Evolutionary conservation across 495 filamentous ascomycete species (phyloP), one percentile per base, ranked within the genome.

Genomic region (Trichoderma gamsii): DNA sequence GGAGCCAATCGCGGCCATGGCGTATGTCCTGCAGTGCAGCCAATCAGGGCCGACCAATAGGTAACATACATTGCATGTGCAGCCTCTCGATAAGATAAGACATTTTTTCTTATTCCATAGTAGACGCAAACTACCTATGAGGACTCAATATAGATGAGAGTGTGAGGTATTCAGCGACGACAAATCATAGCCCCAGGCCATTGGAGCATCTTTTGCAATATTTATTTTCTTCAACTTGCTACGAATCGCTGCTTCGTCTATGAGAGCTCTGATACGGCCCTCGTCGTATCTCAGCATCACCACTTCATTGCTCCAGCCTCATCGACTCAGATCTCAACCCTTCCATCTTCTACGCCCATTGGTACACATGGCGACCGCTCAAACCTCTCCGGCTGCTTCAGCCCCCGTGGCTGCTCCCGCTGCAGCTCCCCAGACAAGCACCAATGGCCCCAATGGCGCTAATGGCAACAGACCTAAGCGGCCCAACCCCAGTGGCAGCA

Each of bases 381-480:
- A 61, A 32, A 13, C 56, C 6, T 32, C 56, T 32, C 9, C 56
- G 56, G 56, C 25, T 18, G 11, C 56, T 35, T 2, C 56, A 18
- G 56, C 56, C 23, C 25, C 56, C 29, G 8, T 13, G n/a, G n/a
- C 51, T 12, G 6, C 51, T 59, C 21, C 51, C 4, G 51, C 51
- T 27, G 56, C 56, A 13, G 9, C 56, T 7, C 56, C 23, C 12
- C 56, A 61, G 12, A 32, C 56, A 4, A 61, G 25, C 27, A 61
- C 11, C 56, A 61, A 32, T 18, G 56, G 56, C 11, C 11, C 27
- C 56, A 61, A 61, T 61, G 56, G 56, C 11, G 25, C 27, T 25
- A 61, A 61, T 61, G 56, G 56, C 56, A 61, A 61, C 56, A 12
- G 56, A 11, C 12, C 56, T 25, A 61, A 61, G 56, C 56, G 56